phyloP scores from a whole-genome alignment of 805 yeast species.

The Sugiyamaella floridensis region DNA sequence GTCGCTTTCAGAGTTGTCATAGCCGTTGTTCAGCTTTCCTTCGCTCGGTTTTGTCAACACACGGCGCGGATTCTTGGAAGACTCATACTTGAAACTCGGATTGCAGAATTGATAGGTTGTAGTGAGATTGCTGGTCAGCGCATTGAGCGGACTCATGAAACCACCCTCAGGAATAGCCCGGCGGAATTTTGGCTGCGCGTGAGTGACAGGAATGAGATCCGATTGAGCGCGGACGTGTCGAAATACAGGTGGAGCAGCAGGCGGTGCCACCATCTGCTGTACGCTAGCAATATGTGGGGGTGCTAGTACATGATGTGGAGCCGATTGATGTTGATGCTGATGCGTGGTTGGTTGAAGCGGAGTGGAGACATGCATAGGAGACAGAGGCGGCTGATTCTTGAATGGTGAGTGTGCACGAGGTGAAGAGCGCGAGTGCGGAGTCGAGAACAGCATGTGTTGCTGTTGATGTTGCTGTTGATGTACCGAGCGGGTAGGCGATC shows the following conservation, averaged over 20 bases:
- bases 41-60: constrained; percentile 90
- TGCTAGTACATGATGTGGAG: not conserved
- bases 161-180: constrained; percentile 35
- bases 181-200: constrained; percentile 27
- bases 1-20: constrained; percentile 82
- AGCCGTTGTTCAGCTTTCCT: constrained; percentile 72
- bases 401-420: not conserved
- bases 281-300: not conserved
- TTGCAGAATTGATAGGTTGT: constrained; percentile 81
- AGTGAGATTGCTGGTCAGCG: constrained; percentile 68
- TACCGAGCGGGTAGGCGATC: constrained; percentile 1
- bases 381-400: constrained; percentile 1
- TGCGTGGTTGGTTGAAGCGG: constrained; percentile 6
- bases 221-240: constrained; percentile 29
- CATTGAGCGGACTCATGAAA: constrained; percentile 56
- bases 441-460: not conserved
- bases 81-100: constrained; percentile 74
- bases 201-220: constrained; percentile 29
- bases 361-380: constrained; percentile 1
- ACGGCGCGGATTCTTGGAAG: constrained; percentile 81
- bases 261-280: constrained; percentile 6
- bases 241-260: constrained; percentile 26
- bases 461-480: constrained; percentile 2
- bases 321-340: constrained; percentile 1
- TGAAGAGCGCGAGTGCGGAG: not conserved